Evolutionary conservation across 129 eudicot genomes (phyloP).

Genomic region (Pittosporum tobira): DNA sequence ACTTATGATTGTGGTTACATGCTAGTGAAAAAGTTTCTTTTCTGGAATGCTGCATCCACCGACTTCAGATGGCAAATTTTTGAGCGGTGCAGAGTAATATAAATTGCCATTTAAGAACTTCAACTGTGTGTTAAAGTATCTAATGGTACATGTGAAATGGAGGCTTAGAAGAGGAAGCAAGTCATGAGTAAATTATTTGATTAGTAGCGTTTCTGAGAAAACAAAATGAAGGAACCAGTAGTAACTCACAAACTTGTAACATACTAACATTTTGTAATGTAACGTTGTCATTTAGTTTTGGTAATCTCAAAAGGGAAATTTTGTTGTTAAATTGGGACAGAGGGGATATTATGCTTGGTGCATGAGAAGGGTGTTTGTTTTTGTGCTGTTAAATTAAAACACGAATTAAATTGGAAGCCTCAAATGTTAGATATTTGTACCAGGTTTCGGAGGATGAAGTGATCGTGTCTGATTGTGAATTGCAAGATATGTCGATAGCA

Average conservation of each 20-base stretch:
- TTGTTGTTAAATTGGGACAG: no score
- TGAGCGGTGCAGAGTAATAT: no score
- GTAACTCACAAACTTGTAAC: no score
- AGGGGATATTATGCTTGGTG: no score
- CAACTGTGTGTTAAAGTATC: background rate
- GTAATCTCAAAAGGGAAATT: background rate
- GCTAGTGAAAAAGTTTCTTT: background rate
- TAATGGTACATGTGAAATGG: background rate
- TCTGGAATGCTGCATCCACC: background rate
- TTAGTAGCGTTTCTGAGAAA: background rate
- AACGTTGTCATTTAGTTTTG: no score
- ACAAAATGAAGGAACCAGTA: background rate
- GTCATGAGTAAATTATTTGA: background rate
- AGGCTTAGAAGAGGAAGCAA: background rate
- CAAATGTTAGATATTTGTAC: slow-evolving; percentile 9
- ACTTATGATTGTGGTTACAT: slow-evolving; percentile 10
- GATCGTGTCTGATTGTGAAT: slow-evolving; percentile 66
- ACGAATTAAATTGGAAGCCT: background rate
- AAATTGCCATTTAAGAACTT: no score
- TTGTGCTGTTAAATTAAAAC: background rate
- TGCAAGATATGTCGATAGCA: slow-evolving; percentile 68
- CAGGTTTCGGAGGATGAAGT: slow-evolving; percentile 98
- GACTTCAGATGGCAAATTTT: no score
- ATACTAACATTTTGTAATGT: no score
- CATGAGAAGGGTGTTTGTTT: background rate